Evolutionary conservation across 2,329 filamentous ascomycete genomes (phyloP).

Genomic region (Colletotrichum spinosum): DNA sequence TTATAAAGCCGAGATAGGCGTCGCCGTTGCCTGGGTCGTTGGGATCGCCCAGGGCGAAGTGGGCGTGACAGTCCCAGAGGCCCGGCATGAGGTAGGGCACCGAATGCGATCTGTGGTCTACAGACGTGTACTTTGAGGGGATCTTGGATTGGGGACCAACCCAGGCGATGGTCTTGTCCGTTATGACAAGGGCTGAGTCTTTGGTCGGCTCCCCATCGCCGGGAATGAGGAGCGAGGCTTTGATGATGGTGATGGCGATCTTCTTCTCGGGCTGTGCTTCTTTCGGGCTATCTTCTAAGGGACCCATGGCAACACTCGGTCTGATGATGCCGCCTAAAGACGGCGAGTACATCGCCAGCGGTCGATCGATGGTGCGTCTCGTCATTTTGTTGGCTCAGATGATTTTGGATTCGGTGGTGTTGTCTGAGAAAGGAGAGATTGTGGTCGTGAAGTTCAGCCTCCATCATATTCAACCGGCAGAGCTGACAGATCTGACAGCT

Average conservation of each 20-base stretch:
- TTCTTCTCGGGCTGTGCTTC: constrained; percentile 40
- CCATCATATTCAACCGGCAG: not conserved
- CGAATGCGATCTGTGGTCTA: constrained; percentile 43
- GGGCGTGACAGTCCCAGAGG: constrained; percentile 65
- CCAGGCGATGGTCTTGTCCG: constrained; percentile 51
- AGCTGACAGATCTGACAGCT: too few species aligned
- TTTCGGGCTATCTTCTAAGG: not conserved
- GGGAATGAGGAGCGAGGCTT: constrained; percentile 57
- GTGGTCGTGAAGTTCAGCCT: not conserved
- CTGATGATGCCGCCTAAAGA: constrained; percentile 44
- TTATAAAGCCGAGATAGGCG: constrained; percentile 38
- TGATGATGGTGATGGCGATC: constrained; percentile 41
- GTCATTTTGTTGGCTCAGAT: constrained; percentile 15
- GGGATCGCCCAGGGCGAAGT: constrained; percentile 53
- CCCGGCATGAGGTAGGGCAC: constrained; percentile 62
- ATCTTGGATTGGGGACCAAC: constrained; percentile 49
- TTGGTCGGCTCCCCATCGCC: constrained; percentile 55
- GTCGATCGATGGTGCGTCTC: constrained; percentile 17
- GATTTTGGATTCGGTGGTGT: not conserved
- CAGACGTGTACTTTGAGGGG: constrained; percentile 44
- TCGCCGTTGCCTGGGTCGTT: constrained; percentile 38
- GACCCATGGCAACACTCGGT: constrained; percentile 12
- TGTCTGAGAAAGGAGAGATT: not conserved
- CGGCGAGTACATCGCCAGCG: constrained; percentile 42
- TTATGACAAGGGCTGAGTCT: constrained; percentile 54